Evolutionary conservation across 257 asterid genomes (phyloP).

Genomic region (Fraxinus cuspidata): DNA sequence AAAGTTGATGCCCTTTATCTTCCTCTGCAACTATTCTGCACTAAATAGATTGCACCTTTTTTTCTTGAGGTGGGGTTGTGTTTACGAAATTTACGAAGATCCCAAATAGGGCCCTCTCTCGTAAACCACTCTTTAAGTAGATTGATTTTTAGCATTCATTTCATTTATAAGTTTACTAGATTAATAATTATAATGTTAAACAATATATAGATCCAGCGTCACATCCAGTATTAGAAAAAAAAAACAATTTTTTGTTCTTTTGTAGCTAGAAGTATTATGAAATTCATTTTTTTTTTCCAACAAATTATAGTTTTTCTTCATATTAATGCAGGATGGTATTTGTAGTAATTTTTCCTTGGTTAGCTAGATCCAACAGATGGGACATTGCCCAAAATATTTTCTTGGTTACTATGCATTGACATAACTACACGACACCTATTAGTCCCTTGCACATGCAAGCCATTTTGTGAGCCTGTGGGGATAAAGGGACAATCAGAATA

Average conservation of each 20-base stretch:
- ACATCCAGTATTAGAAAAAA: too few relatives aligned
- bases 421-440: slow-evolving; percentile 29
- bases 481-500: slow-evolving; percentile 26
- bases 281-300: not conserved
- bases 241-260: too few relatives aligned
- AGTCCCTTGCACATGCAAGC: slow-evolving; percentile 46
- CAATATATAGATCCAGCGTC: too few relatives aligned
- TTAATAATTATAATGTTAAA: too few relatives aligned
- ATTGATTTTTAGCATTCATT: not conserved
- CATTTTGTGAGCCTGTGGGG: slow-evolving; percentile 36
- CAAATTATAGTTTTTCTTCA: slow-evolving; percentile 2
- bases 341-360: slow-evolving; percentile 27
- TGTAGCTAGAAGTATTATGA: not conserved
- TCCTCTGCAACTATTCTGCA: slow-evolving; percentile 15
- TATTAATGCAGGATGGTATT: slow-evolving; percentile 33
- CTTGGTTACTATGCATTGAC: slow-evolving; percentile 32
- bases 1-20: slow-evolving; percentile 49
- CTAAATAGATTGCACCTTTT: slow-evolving; percentile 19
- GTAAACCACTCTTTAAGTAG: not conserved
- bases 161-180: too few relatives aligned
- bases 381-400: slow-evolving; percentile 34
- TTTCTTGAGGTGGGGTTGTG: slow-evolving; percentile 20
- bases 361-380: slow-evolving; percentile 36
- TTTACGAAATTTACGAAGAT: slow-evolving; percentile 4
- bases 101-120: not conserved